Base-by-base conservation (phyloP, 192 early-diverging fungal genomes). In the Coemansia sp. region DNA sequence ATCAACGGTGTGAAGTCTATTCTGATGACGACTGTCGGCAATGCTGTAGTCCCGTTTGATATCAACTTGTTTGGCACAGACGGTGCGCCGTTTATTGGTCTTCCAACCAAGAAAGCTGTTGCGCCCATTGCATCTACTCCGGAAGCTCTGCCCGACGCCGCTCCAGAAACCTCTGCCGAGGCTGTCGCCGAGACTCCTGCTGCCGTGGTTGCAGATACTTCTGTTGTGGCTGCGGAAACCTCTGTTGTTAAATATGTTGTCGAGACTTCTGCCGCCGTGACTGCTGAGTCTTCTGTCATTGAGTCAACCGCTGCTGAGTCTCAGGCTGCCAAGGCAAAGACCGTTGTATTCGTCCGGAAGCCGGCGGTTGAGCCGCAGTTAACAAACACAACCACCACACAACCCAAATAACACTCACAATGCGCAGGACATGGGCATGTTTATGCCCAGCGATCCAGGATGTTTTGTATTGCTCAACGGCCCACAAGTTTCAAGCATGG, bases 11-110 rank as follows among this genome's bases (percentile, higher is more conserved):
- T 67, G 65, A 45, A 54, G 38, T 37, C 65, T 0, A 52, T 77
- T 58, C 64, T 59, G 20, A 73, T 78, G 75, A 78, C 69, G 16
- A 78, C 75, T 14, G 57, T 78, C 6, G 75, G 70, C 27, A 51
- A 69, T 11, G 75, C 75, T 3, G 75, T 78, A 2, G 71, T 72
- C 14, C 69, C 69, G 6, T 78, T 69, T 32, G 75, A 72, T 54
- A 39, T 64, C n/a, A 73, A 69, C 52, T 53, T 78, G 29, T 78
- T 72, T 56, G 70, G 75, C 11, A 57, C 65, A 14, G 48, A 73
- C 2, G 57, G 55, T 29, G 56, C 57, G 18, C 60, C 50, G 4
- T 55, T 57, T 4, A 23, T 51, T 9, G 65, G 49, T 1, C 9
- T 55, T 1, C 50, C 49, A 4, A 27, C 57, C 2, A 24, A 37